phyloP scores from a whole-genome alignment of 2,329 filamentous ascomycete genomes.

The Chrysoporthe deuterocubensis region DNA sequence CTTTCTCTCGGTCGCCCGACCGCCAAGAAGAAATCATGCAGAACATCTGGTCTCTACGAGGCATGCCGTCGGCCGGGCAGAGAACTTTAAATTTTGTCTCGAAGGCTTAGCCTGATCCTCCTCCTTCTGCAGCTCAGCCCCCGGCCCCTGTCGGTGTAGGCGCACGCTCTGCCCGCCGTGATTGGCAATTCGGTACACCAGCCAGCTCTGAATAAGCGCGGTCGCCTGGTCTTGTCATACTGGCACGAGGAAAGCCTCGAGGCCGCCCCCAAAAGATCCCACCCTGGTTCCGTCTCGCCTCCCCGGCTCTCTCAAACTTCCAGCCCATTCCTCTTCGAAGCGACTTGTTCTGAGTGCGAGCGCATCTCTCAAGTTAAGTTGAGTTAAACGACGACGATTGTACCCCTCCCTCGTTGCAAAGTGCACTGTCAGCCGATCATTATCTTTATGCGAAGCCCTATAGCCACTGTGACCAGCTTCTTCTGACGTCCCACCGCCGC shows the following conservation, averaged over 20 bases:
- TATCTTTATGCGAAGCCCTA: slow-evolving; percentile 2
- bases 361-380: slow-evolving; percentile 4
- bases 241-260: slow-evolving; percentile 26
- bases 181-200: slow-evolving; percentile 28
- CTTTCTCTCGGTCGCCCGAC: not conserved
- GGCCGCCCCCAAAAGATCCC: slow-evolving; percentile 24
- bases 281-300: slow-evolving; percentile 20
- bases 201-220: slow-evolving; percentile 29
- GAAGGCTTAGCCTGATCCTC: slow-evolving; percentile 16
- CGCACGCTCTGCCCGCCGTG: slow-evolving; percentile 20
- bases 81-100: slow-evolving; percentile 10
- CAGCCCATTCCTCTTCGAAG: slow-evolving; percentile 15
- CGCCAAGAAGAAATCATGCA: not conserved
- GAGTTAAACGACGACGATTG: not conserved
- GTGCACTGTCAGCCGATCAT: slow-evolving; percentile 13
- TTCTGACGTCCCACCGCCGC: slow-evolving; percentile 7
- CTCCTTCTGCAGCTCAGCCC: slow-evolving; percentile 14
- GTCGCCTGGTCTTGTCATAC: slow-evolving; percentile 24
- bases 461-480: slow-evolving; percentile 8
- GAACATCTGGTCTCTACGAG: not conserved
- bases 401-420: not conserved
- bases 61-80: slow-evolving; percentile 4
- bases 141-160: slow-evolving; percentile 6
- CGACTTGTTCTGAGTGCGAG: slow-evolving; percentile 15
- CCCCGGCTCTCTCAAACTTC: slow-evolving; percentile 16